Evolutionary conservation across 306 rosid species (phyloP), one percentile per base, ranked within the genome.

Genomic region (Cucumis cinereus): DNA sequence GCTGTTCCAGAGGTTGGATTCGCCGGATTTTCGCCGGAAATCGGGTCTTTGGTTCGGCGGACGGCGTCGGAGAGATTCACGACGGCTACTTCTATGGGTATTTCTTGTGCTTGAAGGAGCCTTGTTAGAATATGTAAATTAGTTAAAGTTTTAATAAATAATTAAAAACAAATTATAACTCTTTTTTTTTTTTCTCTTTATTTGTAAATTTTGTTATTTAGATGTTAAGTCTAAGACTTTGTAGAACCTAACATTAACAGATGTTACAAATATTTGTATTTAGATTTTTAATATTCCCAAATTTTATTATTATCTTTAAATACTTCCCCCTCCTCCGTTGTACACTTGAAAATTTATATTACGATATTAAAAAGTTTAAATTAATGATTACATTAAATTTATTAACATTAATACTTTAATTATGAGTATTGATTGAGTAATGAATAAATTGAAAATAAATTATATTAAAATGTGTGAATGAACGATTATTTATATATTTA

Each of bases 11-110:
- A 76, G 79, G 47, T 24, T 23, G 74, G 68, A 47, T 77, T 77
- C 7, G 11, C 40, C 16, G 78, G 55, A 9, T 20, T 75, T 12
- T 77, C 73, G 33, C 79, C 79, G 23, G 79, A 77, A 33, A 61
- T 61, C 35, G 57, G 16, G 5, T 61, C 61, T 10, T 30, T 77
- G 23, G 72, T 64, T 9, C 54, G 62, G 5, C 68, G 70, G 53
- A 47, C 79, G 12, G 35, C 74, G 11, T 77, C 79, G 9, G 79
- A 67, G 56, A 49, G 79, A 13, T 77, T 77, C 55, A 24, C 79
- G 33, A 23, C 74, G 47, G n/a, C 72, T 4, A 47, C 69, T 47
- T 77, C 50, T 7, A 47, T 61, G 8, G 73, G 79, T 30, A 77
- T 77, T 77, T 77, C 79, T 61, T 77, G 73, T 63, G 73, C 74